Percentiles rank a stretch among this genome's conserved stretches.
Conservation (phyloP, 2,329 filamentous ascomycete species). For the Penicillium sp. region DNA sequence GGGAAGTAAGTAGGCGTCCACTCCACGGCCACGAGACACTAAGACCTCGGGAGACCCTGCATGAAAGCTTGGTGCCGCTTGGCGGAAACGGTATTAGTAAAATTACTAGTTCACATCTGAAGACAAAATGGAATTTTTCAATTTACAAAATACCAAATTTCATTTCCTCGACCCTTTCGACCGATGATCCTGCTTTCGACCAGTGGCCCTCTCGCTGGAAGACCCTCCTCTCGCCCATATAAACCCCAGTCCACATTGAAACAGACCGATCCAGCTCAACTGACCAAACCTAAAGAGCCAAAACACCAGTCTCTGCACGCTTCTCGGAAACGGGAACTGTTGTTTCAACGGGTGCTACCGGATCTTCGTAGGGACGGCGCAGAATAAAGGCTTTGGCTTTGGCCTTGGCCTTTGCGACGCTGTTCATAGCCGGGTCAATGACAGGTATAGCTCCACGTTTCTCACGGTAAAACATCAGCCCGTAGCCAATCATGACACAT, state of each 20-base stretch:
- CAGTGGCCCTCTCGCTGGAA: background rate
- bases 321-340: background rate
- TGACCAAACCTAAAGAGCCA: background rate
- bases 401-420: slow-evolving; percentile 8
- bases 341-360: background rate
- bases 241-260: background rate
- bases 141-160: background rate
- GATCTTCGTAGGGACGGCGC: slow-evolving; percentile 9
- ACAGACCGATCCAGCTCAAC: background rate
- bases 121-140: background rate
- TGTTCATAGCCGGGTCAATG: slow-evolving; percentile 15
- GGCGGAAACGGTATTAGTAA: background rate
- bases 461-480: slow-evolving; percentile 18
- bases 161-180: background rate
- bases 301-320: background rate
- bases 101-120: background rate
- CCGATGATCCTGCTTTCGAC: background rate
- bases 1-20: background rate
- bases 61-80: background rate
- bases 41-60: background rate
- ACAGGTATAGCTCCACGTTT: slow-evolving; percentile 15
- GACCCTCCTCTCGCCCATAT: background rate
- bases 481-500: slow-evolving; percentile 17
- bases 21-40: background rate
- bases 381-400: slow-evolving; percentile 17